Evolutionary conservation across 176 grass and related monocot species (phyloP).

Genomic region (Ensete ventricosum): DNA sequence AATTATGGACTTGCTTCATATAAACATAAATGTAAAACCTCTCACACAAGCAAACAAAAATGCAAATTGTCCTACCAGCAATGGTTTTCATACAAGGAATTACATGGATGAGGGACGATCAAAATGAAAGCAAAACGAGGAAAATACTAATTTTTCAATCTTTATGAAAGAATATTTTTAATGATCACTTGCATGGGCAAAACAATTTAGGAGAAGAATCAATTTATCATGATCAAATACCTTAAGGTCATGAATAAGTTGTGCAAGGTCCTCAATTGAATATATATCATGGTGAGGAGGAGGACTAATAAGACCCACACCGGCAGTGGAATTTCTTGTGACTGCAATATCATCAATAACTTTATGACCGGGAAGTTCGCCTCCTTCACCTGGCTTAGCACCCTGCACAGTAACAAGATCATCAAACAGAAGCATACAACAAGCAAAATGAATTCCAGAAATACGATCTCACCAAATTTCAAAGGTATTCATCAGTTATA

Average conservation of each 20-base stretch:
- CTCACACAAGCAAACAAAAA: not conserved
- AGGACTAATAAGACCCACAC: conserved; percentile 96
- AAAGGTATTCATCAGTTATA: conserved; percentile 22
- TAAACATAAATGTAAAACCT: not conserved
- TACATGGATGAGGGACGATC: no score
- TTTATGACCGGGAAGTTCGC: conserved; percentile 96
- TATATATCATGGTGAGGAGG: conserved; percentile 98
- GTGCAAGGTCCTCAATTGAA: conserved; percentile 96
- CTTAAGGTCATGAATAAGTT: conserved; percentile 97
- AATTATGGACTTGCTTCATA: conserved; percentile 4
- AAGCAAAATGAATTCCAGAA: conserved; percentile 15
- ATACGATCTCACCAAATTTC: conserved; percentile 17
- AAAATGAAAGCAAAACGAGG: not conserved
- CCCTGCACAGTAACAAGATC: conserved; percentile 44
- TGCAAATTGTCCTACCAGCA: not conserved
- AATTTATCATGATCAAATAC: conserved; percentile 31
- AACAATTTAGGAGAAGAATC: not conserved
- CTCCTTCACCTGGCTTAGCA: conserved; percentile 96
- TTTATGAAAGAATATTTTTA: not conserved
- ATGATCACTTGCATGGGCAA: not conserved
- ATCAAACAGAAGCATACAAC: conserved; percentile 15
- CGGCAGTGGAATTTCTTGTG: conserved; percentile 89
- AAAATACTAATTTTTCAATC: not conserved
- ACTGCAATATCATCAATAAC: conserved; percentile 97
- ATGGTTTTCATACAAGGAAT: not conserved